A percentile compares a stretch with the other conserved stretches of the same genome.
Conservation (phyloP, 2,329 filamentous ascomycete species). For the Cordyceps pruinosa region DNA sequence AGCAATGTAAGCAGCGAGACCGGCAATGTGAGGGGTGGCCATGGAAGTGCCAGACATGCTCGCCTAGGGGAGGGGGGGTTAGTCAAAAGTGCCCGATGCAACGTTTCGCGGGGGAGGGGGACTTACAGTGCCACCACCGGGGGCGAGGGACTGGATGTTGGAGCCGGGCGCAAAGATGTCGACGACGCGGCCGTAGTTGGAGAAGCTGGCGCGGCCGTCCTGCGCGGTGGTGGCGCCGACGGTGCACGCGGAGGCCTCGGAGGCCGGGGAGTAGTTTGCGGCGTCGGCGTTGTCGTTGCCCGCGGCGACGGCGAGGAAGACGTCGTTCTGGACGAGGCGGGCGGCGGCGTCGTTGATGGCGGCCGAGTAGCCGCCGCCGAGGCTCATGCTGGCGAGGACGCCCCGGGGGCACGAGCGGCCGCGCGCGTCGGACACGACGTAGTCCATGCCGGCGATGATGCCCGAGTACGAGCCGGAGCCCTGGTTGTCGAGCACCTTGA, state of each 20-base stretch:
- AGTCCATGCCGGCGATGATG: constrained; percentile 40
- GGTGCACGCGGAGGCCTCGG: constrained; percentile 39
- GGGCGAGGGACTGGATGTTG: constrained; percentile 38
- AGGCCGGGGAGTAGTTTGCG: constrained; percentile 38
- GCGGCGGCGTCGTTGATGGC: constrained; percentile 43
- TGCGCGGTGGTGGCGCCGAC: constrained; percentile 37
- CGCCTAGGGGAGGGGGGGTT: constrained; percentile 4
- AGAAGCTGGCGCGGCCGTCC: constrained; percentile 37
- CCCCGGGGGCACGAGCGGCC: constrained; percentile 34
- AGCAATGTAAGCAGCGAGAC: constrained; percentile 37
- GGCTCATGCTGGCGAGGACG: constrained; percentile 47
- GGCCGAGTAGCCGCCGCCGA: constrained; percentile 39
- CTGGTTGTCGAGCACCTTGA: constrained; percentile 37
- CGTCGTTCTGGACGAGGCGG: constrained; percentile 33
- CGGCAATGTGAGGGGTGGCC: constrained; percentile 33
- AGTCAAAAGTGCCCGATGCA: too few species aligned
- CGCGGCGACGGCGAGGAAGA: constrained; percentile 49
- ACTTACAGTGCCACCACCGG: constrained; percentile 29
- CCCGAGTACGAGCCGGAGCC: constrained; percentile 32
- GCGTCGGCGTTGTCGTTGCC: constrained; percentile 43
- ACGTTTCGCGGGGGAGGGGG: neutral
- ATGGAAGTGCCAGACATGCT: constrained; percentile 38
- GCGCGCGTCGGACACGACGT: constrained; percentile 29
- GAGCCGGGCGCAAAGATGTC: constrained; percentile 45
- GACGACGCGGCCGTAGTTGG: constrained; percentile 42